phyloP scores from a whole-genome alignment of 164 flowering plant species.

The Cinnamomum micranthum region DNA sequence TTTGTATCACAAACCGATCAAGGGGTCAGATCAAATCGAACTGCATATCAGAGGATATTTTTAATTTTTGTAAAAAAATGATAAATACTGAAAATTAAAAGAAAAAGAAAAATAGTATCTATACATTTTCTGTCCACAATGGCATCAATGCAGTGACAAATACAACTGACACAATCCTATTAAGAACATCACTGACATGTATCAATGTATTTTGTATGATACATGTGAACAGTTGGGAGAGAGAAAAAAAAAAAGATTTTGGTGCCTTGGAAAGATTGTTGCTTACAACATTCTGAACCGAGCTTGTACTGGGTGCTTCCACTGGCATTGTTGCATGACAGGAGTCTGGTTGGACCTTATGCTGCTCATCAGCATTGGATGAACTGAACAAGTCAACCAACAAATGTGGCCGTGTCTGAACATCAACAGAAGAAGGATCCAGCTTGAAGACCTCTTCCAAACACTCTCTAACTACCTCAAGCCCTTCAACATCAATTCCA shows the following conservation, averaged over 20 bases:
- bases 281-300: conserved; percentile 17
- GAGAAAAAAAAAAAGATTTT: conserved; percentile 24
- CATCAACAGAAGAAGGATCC: conserved; percentile 33
- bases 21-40: no score
- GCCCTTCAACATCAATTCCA: conserved; percentile 75
- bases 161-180: no score
- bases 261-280: conserved; percentile 22
- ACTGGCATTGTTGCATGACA: conserved; percentile 15
- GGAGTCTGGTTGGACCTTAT: conserved; percentile 17
- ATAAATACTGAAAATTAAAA: no score
- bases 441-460: conserved; percentile 61
- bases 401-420: conserved; percentile 28
- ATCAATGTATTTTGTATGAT: no score
- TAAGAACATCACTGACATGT: no score
- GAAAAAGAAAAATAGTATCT: no score
- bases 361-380: conserved; percentile 25
- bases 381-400: conserved; percentile 58
- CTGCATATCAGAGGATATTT: no score
- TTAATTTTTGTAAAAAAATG: no score
- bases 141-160: no score
- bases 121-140: no score
- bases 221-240: background rate
- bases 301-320: conserved; percentile 35
- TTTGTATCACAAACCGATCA: no score
- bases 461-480: conserved; percentile 84